Base-by-base conservation (phyloP, 495 filamentous ascomycete species). In the Penicillium bovifimosum region DNA sequence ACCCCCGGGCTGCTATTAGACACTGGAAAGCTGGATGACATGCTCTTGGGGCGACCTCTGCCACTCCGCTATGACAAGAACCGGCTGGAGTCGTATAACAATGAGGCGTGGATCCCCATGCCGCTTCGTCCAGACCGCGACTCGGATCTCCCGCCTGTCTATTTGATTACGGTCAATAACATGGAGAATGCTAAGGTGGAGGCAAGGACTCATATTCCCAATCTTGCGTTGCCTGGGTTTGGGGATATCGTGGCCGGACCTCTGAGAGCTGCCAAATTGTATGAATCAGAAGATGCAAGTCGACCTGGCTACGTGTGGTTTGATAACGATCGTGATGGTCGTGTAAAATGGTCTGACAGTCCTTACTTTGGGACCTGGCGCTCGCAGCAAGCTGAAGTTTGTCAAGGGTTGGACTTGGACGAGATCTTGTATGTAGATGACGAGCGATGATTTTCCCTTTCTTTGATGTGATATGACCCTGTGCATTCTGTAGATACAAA, bases 151-250 rank as follows among this genome's bases (percentile, higher is more conserved):
- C 73, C 73, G 11, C 69, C 72, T 6, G 67, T 66, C 1, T 76
- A 76, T 46, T 49, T 76, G 8, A 63, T 76, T 26, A 72, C 73
- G 0, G 73, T 76, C 5, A 76, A 75, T 34, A 74, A 68, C 36
- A 55, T 72, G 6, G 69, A 60, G 2, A 47, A 49, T 14, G 61
- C 67, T 7, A 59, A 63, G 34, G 56, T 76, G n/a, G 69, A 76
- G 46, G 68, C 73, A 13, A 67, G 73, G 0, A 72, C 66, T 0
- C 73, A 76, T 55, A 56, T 76, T 41, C 69, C 72, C 1, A 75
- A 73, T 35, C 32, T 62, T n/a, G 57, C 59, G 3, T 46, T 74
- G 14, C 62, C 66, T 26, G 70, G 63, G 14, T 76, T 76, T 31
- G 65, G 68, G 1, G 47, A 56, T 14, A 53, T 73, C 2, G 66